Evolutionary conservation across 2,329 filamentous ascomycete species (phyloP), one percentile per base, ranked within the genome.

Genomic region (Stenocarpella maydis): DNA sequence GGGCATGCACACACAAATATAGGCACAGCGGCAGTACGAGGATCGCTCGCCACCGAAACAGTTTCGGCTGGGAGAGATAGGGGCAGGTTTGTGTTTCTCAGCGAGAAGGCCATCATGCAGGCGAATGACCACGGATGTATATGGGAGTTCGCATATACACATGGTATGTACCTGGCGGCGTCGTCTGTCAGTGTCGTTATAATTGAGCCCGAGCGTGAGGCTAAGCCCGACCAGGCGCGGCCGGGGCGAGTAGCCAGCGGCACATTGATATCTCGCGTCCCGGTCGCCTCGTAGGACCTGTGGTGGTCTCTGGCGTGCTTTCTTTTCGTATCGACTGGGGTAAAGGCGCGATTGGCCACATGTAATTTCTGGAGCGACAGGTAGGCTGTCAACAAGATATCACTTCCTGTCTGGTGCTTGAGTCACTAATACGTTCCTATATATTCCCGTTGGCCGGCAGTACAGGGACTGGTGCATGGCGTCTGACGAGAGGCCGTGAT

Each of bases 31-130:
- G 34, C 34, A 4, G 53, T 26, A 58, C 31, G 9, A 4, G 31
- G 58, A 47, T 37, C 41, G 47, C 41, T 47, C 58, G 58, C 14
- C 41, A 47, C 17, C 26, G 41, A 61, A 61, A 61, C 26, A 61
- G 21, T 31, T 12, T 47, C 58, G 41, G 15, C 41, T 49, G n/a
- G n/a, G n/a, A n/a, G n/a, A n/a, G n/a, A n/a, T n/a, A 21, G n/a
- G 19, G 26, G 24, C 1, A 10, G 31, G 31, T 34, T 37, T 37
- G 7, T 5, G 12, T 26, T 45, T n/a, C 2, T 24, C 37, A 63
- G 58, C 58, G 41, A 63, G 43, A 19, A 15, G 21, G 34, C 12
- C 10, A 37, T 2, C 34, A 37, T 49, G 58, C 58, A 49, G 10
- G 28, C 28, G 43, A n/a, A n/a, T 4, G 41, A 5, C 19, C 41